Evolutionary conservation across 371 early-diverging fungal species (phyloP), one percentile per base, ranked within the genome.

Genomic region (Mortierella sp.): DNA sequence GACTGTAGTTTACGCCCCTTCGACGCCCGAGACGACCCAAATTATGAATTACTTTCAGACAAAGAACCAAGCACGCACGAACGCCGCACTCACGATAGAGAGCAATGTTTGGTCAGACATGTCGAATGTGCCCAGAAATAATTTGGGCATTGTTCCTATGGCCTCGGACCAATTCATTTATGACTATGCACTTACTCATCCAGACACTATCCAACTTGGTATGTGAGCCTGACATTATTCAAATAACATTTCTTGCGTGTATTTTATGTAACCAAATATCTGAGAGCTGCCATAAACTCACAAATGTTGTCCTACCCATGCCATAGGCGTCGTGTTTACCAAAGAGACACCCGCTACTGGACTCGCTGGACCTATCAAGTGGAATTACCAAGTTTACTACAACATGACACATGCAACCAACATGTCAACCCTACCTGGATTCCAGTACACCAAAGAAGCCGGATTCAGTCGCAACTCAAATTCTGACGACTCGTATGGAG

Each of bases 301-400:
- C 11, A 60, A 37, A 1, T 60, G 20, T n/a, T 37, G 14, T 37
- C 35, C 51, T 59, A 26, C 16, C 43, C 32, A 49, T 61, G 12
- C 12, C 51, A 22, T 35, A 79, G 79, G 87, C 45, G 78, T 85
- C 26, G 78, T 70, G 20, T 87, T 87, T 55, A 80, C 66, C 28
- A 74, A 73, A 55, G 55, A 72, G 39, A 51, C 54, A 0, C 72
- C 79, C 0, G 67, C 73, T 2, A 28, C 30, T n/a, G 75, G 67
- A 5, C 68, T 63, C 5, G 35, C 45, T 28, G 75, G 70, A 10
- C 77, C 86, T 35, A 71, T 83, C 26, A 87, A 88, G 64, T 85
- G 88, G 70, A 87, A 85, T 62, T 93, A 93, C 72, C 93, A 92
- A 72, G 57, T 91, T 51, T 93, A 93, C 89, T 91, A 85, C 84